Evolutionary conservation across 306 rosid species (phyloP).

Genomic region (Castanea mollissima): DNA sequence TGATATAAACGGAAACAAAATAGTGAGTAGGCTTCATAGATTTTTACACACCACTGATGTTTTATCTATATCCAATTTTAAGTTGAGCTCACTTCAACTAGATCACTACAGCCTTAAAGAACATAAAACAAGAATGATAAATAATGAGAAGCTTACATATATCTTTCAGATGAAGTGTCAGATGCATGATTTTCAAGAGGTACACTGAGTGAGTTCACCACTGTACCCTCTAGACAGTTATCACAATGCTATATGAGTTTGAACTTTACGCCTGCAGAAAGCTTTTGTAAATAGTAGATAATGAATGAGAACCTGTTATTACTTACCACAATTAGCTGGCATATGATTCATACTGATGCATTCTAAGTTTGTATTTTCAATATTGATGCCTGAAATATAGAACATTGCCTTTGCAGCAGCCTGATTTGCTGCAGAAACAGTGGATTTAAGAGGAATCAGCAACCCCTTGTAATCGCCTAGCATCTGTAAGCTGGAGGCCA

Average conservation of each 20-base stretch:
- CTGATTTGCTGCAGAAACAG: constrained; percentile 74
- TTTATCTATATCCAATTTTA: not conserved
- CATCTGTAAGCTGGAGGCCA: constrained; percentile 74
- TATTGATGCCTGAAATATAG: constrained; percentile 63
- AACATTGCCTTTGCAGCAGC: constrained; percentile 94
- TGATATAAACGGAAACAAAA: not conserved
- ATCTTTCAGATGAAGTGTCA: not conserved
- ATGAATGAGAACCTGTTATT: constrained; percentile 20
- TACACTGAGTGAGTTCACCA: not conserved
- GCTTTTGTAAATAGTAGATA: not conserved
- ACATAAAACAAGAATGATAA: not conserved
- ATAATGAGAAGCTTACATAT: not conserved
- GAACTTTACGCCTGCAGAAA: not conserved
- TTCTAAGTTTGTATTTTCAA: constrained; percentile 70
- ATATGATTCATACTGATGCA: constrained; percentile 63
- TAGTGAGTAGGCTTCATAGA: not conserved
- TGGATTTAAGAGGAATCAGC: constrained; percentile 76
- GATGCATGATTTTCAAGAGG: not conserved
- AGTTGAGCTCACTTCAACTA: not conserved
- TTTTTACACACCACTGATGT: not conserved
- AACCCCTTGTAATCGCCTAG: constrained; percentile 84
- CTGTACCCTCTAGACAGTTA: not conserved
- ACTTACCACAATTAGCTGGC: constrained; percentile 79
- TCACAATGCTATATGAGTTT: not conserved
- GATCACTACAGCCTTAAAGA: not conserved